Evolutionary conservation across 2,329 filamentous ascomycete genomes (phyloP), one percentile per base, ranked within the genome.

Genomic region (Pezicula rhizophila): DNA sequence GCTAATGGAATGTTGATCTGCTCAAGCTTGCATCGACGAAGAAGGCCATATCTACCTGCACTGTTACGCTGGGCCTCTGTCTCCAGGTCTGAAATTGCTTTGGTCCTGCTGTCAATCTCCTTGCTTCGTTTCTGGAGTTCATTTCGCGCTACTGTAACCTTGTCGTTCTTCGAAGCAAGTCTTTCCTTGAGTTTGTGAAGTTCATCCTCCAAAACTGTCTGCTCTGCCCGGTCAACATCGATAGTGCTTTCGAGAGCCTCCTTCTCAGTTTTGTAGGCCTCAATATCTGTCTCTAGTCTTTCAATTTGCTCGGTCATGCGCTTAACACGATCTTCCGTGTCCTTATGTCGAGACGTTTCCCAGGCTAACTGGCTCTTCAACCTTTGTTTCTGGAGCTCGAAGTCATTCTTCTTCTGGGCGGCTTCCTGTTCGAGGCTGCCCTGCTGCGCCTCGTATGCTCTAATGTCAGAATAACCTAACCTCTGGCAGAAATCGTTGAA

Each of bases 381-480:
- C 38, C 84, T 82, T 59, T 89, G 83, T 63, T 84, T 87, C 64
- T 99, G 93, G 4, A 86, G 83, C 48, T 85, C 87, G 60, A 96
- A 97, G 57, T 91, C 84, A 46, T 87, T 83, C 54, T 89, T 89
- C 72, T 91, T 91, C 67, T 93, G 84, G 1, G 85, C 84, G 40
- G 88, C 87, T 65, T 97, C 89, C 65, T 96, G 89, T 67, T 97
- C 91, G 43, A 95, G 73, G 38, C 87, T 90, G 43, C 93, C 92
- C 68, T 97, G 93, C 57, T 95, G 91, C 23, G 86, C 86, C 65
- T 97, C 90, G 61, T 97, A 99, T 50, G 89, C 87, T 50, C 92
- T 87, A 55, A 99, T 95, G 60, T 95, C 85, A 50, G 80, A 77
- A 65, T 96, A 97, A 1, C 91, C 89, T 17, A 96, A 80, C 48